Evolutionary conservation across 805 yeast genomes (phyloP), one percentile per base, ranked within the genome.

Genomic region (Lipomyces oligophaga): DNA sequence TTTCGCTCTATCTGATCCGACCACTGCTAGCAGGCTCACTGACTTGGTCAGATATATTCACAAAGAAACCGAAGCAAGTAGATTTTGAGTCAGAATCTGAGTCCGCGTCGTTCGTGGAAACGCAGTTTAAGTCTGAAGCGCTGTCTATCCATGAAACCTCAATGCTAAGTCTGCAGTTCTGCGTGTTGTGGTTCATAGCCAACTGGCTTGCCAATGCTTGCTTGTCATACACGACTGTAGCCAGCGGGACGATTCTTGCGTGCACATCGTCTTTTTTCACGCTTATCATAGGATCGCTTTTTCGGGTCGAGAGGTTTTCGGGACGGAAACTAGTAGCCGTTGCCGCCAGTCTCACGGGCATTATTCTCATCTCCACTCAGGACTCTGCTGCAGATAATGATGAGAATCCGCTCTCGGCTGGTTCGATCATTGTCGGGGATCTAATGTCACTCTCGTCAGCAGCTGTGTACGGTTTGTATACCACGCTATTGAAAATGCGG

Each of bases 251-350:
- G 2, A 90, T 93, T 20, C 67, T 93, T 32, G 84, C 96, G 15
- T 84, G 96, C 30, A 89, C 97, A 0, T 83, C 95, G 4, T 85
- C 96, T 5, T 88, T 93, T 63, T 93, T 93, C 76, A 93, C 98
- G 0, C 73, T 93, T 32, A 58, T 89, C 1, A 75, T 90, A 6
- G 97, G 97, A 1, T 78, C 81, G 43, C 54, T 84, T 21, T 80
- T 80, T 47, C 71, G 80, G 25, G 77, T 88, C 1, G 97, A 90
- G 64, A 67, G 65, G 22, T 76, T 90, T 60, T 83, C 79, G 58
- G 60, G 63, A 15, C 69, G 75, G 38, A 93, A 90, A 62, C 59
- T 88, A 1, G 55, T 75, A 19, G 95, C 96, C 0, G 74, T 90
- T 4, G 47, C 80, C 2, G 70, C 85, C 1, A 80, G 94, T 5